Percentiles rank a stretch among this genome's conserved stretches.
These are phyloP conservation scores for Aureobasidium namibiae DNA, from an alignment of 2,329 filamentous ascomycete genomes.

Conservation along the genomic window DNA sequence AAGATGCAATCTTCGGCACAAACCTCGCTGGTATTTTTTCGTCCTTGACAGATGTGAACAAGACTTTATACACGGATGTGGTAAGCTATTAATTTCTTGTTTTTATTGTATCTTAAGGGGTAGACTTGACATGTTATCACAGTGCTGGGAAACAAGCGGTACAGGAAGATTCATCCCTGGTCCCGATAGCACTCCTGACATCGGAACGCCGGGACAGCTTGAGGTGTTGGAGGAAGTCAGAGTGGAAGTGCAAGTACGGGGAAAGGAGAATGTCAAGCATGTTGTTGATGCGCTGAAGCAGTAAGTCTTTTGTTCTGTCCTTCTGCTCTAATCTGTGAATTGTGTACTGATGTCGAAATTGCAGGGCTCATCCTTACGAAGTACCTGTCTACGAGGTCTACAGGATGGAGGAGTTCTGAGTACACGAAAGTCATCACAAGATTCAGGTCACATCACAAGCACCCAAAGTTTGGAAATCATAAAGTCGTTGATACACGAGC, in stretches of 20 bases:
- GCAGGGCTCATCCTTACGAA: constrained; percentile 39
- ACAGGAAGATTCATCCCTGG: constrained; percentile 60
- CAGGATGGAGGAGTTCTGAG: constrained; percentile 35
- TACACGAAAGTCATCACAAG: too few species aligned
- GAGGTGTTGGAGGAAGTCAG: constrained; percentile 53
- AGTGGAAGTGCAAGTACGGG: constrained; percentile 56
- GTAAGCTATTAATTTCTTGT: too few species aligned
- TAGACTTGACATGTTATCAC: background rate
- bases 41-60: background rate
- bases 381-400: constrained; percentile 39
- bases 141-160: constrained; percentile 38
- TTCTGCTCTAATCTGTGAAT: background rate
- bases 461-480: background rate
- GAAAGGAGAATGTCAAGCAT: constrained; percentile 46
- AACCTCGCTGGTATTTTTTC: constrained; percentile 35
- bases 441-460: background rate
- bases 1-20: constrained; percentile 37
- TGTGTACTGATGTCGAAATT: background rate
- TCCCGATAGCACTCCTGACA: constrained; percentile 52
- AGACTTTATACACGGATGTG: background rate
- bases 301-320: constrained; percentile 35
- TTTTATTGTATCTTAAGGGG: too few species aligned
- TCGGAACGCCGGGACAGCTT: constrained; percentile 49
- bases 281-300: constrained; percentile 58
- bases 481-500: background rate